phyloP scores from a whole-genome alignment of 768 basidiomycete species.

The Phanerochaete carnosa region DNA sequence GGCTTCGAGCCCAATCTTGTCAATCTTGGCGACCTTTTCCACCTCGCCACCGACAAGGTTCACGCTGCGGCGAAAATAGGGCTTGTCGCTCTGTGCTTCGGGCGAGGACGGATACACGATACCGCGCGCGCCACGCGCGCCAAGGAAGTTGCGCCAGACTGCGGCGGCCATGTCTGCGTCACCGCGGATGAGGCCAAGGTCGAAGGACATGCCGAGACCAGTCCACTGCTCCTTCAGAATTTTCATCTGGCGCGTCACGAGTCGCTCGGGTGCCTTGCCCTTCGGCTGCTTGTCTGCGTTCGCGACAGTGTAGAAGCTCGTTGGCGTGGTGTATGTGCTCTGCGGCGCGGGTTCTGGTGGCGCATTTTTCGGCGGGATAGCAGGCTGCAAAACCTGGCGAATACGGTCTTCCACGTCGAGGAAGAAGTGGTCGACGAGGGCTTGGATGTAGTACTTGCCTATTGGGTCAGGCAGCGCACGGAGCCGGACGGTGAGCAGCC shows the following conservation, averaged over 20 bases:
- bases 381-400: conserved; percentile 53
- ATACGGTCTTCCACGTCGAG: conserved; percentile 90
- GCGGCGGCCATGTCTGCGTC: conserved; percentile 86
- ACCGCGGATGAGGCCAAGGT: conserved; percentile 68
- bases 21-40: conserved; percentile 50
- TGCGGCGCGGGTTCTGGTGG: conserved; percentile 14
- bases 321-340: conserved; percentile 15
- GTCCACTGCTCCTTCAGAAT: conserved; percentile 91
- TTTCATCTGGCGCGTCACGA: conserved; percentile 86
- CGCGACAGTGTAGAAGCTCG: conserved; percentile 25
- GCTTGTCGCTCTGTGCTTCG: conserved; percentile 14
- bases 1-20: conserved; percentile 38
- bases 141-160: conserved; percentile 90
- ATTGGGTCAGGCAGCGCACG: conserved; percentile 73
- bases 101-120: conserved; percentile 42
- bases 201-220: conserved; percentile 75
- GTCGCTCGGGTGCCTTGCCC: conserved; percentile 65
- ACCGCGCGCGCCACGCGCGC: conserved; percentile 75
- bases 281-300: conserved; percentile 5
- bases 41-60: conserved; percentile 70
- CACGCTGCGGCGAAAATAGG: conserved; percentile 55
- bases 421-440: conserved; percentile 92
- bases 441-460: conserved; percentile 71
- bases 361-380: background rate
- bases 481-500: conserved; percentile 85